Base-by-base conservation (phyloP, 2,329 filamentous ascomycete genomes). In the Huntiella moniliformis region DNA sequence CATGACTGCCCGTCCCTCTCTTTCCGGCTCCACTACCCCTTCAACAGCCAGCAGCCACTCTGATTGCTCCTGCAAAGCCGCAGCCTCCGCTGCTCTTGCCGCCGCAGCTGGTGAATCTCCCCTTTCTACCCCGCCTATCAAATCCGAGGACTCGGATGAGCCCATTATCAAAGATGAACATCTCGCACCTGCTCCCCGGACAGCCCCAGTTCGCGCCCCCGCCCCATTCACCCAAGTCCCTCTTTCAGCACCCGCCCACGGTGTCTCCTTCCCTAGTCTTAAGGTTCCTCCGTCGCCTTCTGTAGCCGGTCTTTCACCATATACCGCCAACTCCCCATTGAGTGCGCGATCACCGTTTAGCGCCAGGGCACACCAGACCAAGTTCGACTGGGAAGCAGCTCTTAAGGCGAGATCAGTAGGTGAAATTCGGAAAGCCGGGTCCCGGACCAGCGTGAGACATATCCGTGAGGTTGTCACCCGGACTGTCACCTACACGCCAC, bases 381-480 rank as follows among this genome's bases (percentile, higher is more conserved):
- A 81, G 6, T 82, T 82, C 51, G 82, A 91, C 58, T 87, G 82
- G 82, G 79, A 82, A 49, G 63, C 76, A 4, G 79, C 79, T 5
- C 70, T 78, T 54, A 83, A 80, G 61, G 39, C 44, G 28, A 70
- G 70, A 39, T 77, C 75, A 54, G 69, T 73, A 50, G 44, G 48
- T 15, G 79, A 80, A 45, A 61, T 66, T 56, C 67, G 66, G 58
- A 66, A 68, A 54, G 71, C 68, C 52, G 35, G 40, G 6, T 66
- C 73, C 36, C 71, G 70, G 53, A 76, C 77, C 31, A 77, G 69
- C 54, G 67, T 78, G 47, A 73, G 78, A 50, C 71, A 80, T 57
- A 85, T 95, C 49, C 71, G 84, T 46, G 86, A 95, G 60, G 85
- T 95, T 4, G 82, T 95, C 45, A 95, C 87, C n/a, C 74, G 86